A percentile compares a stretch with the other conserved stretches of the same genome.
Evolutionary conservation across 352 stramenopile genomes (phyloP).

Genomic region (Phytophthora constricta): DNA sequence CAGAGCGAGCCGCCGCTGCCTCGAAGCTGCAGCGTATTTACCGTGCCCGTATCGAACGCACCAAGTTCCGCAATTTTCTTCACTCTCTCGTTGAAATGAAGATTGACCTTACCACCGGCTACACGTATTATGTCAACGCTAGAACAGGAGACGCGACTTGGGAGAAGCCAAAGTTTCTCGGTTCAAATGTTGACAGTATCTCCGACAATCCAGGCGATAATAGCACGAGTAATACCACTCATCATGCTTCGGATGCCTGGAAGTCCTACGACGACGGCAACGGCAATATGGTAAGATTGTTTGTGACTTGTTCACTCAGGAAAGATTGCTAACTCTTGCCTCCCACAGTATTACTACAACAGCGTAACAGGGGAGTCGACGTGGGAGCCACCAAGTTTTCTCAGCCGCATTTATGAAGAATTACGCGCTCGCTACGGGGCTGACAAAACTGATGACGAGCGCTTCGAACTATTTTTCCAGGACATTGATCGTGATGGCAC

Average conservation of each 20-base stretch:
- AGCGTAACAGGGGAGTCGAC: constrained; percentile 63
- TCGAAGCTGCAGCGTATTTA: constrained; percentile 78
- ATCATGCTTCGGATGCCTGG: constrained; percentile 44
- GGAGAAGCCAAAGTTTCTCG: constrained; percentile 47
- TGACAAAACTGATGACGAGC: constrained; percentile 60
- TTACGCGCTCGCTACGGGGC: constrained; percentile 54
- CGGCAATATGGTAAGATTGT: constrained; percentile 58
- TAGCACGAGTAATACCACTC: constrained; percentile 9
- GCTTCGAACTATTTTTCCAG: constrained; percentile 71
- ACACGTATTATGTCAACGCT: constrained; percentile 67
- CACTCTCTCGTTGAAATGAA: constrained; percentile 62
- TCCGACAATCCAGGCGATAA: neutral
- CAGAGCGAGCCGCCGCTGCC: constrained; percentile 62
- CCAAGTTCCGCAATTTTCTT: constrained; percentile 65
- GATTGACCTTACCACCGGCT: constrained; percentile 48
- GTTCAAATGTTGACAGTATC: neutral
- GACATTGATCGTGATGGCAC: constrained; percentile 69
- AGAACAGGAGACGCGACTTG: constrained; percentile 71
- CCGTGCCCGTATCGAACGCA: constrained; percentile 62
- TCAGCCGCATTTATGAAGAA: constrained; percentile 63
- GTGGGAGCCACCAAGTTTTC: constrained; percentile 65
- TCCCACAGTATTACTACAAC: constrained; percentile 75
- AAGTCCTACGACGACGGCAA: constrained; percentile 64
- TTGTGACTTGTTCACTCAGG: neutral
- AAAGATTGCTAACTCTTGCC: neutral